These are phyloP conservation scores for Daldinia grandis DNA, from an alignment of 495 filamentous ascomycete genomes.

Conservation along the genomic window DNA sequence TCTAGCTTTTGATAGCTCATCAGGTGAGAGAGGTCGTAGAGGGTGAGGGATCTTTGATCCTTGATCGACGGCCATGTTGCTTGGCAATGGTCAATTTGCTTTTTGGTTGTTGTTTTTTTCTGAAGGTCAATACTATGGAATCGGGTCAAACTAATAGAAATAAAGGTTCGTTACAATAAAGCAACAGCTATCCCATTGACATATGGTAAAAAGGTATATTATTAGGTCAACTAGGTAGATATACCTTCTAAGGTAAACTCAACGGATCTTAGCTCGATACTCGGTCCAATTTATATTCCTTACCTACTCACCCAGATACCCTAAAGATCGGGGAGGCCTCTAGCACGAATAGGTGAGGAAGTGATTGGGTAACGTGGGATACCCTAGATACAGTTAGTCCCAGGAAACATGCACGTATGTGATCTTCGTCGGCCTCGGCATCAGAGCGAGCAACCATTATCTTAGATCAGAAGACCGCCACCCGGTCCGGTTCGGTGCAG, in stretches of 20 bases:
- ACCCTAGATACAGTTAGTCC: constrained; percentile 15
- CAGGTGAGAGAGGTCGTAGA: constrained; percentile 64
- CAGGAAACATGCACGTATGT: constrained; percentile 30
- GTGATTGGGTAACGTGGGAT: constrained; percentile 26
- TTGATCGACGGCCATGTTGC: constrained; percentile 35
- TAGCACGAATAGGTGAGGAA: constrained; percentile 17
- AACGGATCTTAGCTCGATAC: constrained; percentile 11
- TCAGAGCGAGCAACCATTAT: constrained; percentile 23
- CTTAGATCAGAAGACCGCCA: constrained; percentile 42
- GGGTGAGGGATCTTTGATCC: constrained; percentile 57
- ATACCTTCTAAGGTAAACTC: constrained; percentile 17
- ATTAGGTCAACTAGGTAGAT: constrained; percentile 8
- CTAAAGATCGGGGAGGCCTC: constrained; percentile 31
- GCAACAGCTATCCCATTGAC: not conserved
- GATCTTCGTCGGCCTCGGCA: constrained; percentile 35
- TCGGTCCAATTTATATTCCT: constrained; percentile 34
- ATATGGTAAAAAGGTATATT: constrained; percentile 12
- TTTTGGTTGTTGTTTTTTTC: constrained; percentile 1
- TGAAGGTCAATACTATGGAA: not conserved
- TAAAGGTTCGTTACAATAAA: constrained; percentile 18
- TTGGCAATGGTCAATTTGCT: not conserved
- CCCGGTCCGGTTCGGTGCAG: constrained; percentile 36
- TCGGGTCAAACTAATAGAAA: not conserved
- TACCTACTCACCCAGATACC: constrained; percentile 11
- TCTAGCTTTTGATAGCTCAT: constrained; percentile 61